These are phyloP conservation scores for Alternaria consortialis DNA, from an alignment of 2,329 filamentous ascomycete genomes.

Conservation along the genomic window DNA sequence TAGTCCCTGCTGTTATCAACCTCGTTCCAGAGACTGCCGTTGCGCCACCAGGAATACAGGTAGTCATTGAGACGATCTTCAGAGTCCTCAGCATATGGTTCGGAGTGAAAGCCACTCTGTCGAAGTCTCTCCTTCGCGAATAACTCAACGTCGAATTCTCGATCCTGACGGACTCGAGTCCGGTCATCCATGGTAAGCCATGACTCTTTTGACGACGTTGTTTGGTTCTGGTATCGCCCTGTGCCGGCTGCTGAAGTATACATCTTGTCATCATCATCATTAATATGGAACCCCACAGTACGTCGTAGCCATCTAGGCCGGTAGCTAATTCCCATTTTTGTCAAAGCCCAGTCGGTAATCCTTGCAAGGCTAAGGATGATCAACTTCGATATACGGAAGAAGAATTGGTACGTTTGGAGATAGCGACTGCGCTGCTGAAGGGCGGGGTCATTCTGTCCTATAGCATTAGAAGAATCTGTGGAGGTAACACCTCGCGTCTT, in stretches of 20 bases:
- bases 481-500: slow-evolving; percentile 60
- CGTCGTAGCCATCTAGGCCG: slow-evolving; percentile 71
- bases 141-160: slow-evolving; percentile 76
- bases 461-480: slow-evolving; percentile 35
- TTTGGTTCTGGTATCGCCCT: slow-evolving; percentile 3
- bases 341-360: slow-evolving; percentile 63
- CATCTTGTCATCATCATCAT: slow-evolving; percentile 40
- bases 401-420: slow-evolving; percentile 78
- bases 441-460: slow-evolving; percentile 67
- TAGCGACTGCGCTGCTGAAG: slow-evolving; percentile 81
- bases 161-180: slow-evolving; percentile 30
- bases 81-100: slow-evolving; percentile 45
- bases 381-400: slow-evolving; percentile 76
- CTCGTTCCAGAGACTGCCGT: slow-evolving; percentile 84
- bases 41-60: slow-evolving; percentile 85
- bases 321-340: slow-evolving; percentile 66
- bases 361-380: slow-evolving; percentile 67
- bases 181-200: slow-evolving; percentile 40
- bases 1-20: slow-evolving; percentile 85
- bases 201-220: slow-evolving; percentile 24
- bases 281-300: slow-evolving; percentile 52
- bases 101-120: slow-evolving; percentile 42
- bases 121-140: slow-evolving; percentile 74
- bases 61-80: slow-evolving; percentile 76
- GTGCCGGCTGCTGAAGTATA: slow-evolving; percentile 10